phyloP scores from a whole-genome alignment of 176 grass and related monocot genomes.

The Paspalum vaginatum region DNA sequence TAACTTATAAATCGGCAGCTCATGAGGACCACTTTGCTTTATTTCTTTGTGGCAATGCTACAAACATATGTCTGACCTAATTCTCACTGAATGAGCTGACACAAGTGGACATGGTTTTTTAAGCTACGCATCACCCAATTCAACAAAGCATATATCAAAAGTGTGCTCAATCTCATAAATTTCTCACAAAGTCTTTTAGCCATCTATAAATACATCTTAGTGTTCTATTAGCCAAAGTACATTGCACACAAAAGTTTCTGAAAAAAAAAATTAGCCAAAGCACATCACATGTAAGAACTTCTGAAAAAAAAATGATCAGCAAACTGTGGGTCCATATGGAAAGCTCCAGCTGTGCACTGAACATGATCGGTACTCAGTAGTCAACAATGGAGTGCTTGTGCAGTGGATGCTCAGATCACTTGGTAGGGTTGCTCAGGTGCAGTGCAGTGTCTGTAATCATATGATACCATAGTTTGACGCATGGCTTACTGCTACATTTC shows the following conservation, averaged over 20 bases:
- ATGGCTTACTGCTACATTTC: not conserved
- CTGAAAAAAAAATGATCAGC: not conserved
- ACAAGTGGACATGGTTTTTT: not conserved
- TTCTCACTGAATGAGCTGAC: not conserved
- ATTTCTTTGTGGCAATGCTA: not conserved
- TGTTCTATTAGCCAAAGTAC: not conserved
- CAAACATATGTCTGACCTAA: not conserved
- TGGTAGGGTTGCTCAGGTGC: not conserved
- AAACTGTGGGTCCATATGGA: not conserved
- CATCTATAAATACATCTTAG: not conserved
- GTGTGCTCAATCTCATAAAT: not conserved
- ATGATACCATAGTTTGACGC: not conserved
- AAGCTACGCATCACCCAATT: not conserved
- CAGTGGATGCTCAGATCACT: not conserved
- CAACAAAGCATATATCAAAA: not conserved
- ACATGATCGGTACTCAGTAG: not conserved
- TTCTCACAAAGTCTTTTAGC: not conserved
- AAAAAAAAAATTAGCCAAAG: not conserved
- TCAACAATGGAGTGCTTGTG: not conserved
- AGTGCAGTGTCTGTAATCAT: not conserved
- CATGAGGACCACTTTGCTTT: not conserved
- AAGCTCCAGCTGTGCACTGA: constrained; percentile 14
- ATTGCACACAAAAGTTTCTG: not conserved
- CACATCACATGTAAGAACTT: not conserved
- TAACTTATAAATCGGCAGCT: not conserved